A percentile compares a stretch with the other conserved stretches of the same genome.
Conservation (phyloP, 2,329 filamentous ascomycete genomes). For the Botrytis porri region DNA sequence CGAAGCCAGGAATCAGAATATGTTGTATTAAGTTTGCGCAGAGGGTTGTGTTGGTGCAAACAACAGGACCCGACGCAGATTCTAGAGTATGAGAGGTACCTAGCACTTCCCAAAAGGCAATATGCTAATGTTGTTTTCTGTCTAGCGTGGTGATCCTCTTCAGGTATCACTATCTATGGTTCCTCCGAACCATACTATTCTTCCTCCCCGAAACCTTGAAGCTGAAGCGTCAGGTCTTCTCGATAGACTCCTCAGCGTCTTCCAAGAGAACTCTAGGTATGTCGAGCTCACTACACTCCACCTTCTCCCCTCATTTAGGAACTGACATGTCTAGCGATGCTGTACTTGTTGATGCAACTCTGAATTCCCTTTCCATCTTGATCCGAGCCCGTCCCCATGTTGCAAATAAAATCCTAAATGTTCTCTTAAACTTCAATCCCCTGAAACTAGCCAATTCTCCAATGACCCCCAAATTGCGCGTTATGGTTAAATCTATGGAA, state of each 20-base stretch:
- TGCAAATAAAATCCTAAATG: slow-evolving; percentile 79
- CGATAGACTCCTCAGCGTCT: slow-evolving; percentile 78
- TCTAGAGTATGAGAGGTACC: slow-evolving; percentile 63
- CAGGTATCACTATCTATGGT: slow-evolving; percentile 88
- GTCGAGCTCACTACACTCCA: slow-evolving; percentile 34
- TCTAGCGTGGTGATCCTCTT: slow-evolving; percentile 65
- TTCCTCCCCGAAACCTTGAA: slow-evolving; percentile 78
- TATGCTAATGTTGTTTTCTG: slow-evolving; percentile 23
- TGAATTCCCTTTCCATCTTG: slow-evolving; percentile 82
- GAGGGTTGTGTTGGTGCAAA: slow-evolving; percentile 88
- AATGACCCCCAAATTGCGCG: slow-evolving; percentile 73
- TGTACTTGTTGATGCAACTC: slow-evolving; percentile 81
- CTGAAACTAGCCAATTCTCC: slow-evolving; percentile 74
- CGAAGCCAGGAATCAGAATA: slow-evolving; percentile 72
- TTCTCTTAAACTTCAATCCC: slow-evolving; percentile 88
- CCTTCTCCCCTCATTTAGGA: slow-evolving; percentile 18
- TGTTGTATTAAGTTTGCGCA: slow-evolving; percentile 98
- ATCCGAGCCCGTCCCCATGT: slow-evolving; percentile 78
- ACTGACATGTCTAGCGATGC: slow-evolving; percentile 66
- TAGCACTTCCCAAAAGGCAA: slow-evolving; percentile 1
- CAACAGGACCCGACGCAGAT: slow-evolving; percentile 75
- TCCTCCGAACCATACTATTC: slow-evolving; percentile 74
- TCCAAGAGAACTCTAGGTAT: slow-evolving; percentile 85
- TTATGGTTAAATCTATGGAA: slow-evolving; percentile 90
- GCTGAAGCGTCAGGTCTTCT: slow-evolving; percentile 89